Conservation (phyloP, 441 rosid genomes). For the Eutrema salsugineum region DNA sequence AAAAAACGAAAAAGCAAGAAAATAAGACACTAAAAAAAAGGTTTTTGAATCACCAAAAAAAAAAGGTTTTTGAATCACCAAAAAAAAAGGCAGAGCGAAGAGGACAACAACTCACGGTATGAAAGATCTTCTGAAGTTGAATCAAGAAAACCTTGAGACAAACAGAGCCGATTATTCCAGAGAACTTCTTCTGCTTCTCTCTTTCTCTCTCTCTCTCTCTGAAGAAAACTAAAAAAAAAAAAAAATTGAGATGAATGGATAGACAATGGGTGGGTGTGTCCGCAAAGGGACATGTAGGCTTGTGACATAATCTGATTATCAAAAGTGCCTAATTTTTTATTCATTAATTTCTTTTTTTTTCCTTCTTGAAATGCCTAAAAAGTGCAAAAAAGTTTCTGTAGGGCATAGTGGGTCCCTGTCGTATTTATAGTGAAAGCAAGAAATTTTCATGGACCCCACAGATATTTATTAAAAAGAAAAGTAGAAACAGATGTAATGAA, state of each 20-base stretch:
- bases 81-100: background rate
- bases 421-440: constrained; percentile 30
- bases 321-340: constrained; percentile 47
- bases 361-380: background rate
- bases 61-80: no score
- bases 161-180: constrained; percentile 12
- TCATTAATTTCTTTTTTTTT: background rate
- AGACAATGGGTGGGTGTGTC: constrained; percentile 53
- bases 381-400: constrained; percentile 12
- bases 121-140: constrained; percentile 9
- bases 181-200: background rate
- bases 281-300: constrained; percentile 32
- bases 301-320: constrained; percentile 48
- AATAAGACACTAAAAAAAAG: background rate
- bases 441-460: constrained; percentile 20
- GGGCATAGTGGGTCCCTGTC: constrained; percentile 30
- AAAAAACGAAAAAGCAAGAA: background rate
- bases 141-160: background rate
- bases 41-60: background rate
- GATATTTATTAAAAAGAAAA: background rate
- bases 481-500: background rate
- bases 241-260: constrained; percentile 28
- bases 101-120: constrained; percentile 15
- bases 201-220: background rate
- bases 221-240: background rate